These are phyloP conservation scores for Termitomyces sp. DNA, from an alignment of 768 basidiomycete genomes.

Conservation along the genomic window DNA sequence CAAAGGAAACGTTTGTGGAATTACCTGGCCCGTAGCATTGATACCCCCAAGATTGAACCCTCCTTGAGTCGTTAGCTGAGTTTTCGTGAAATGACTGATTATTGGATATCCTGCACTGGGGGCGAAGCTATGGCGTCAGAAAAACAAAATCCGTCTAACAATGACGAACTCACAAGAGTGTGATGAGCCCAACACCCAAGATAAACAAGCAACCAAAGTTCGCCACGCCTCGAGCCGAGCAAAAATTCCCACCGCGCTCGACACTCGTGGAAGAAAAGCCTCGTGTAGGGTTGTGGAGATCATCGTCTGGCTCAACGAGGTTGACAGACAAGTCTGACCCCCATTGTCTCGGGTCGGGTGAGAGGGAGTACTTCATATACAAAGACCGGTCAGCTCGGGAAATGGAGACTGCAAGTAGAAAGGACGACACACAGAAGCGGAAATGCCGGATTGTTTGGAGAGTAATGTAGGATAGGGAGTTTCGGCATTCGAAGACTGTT, in stretches of 20 bases:
- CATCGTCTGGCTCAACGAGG: slow-evolving; percentile 49
- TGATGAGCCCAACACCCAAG: slow-evolving; percentile 40
- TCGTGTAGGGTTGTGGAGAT: slow-evolving; percentile 52
- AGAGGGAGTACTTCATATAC: slow-evolving; percentile 41
- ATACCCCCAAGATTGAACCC: slow-evolving; percentile 44
- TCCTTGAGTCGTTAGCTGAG: slow-evolving; percentile 19
- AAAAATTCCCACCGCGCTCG: slow-evolving; percentile 25
- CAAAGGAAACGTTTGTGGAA: slow-evolving; percentile 13
- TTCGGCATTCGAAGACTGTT: slow-evolving; percentile 16
- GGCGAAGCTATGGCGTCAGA: not conserved
- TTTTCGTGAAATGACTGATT: slow-evolving; percentile 24
- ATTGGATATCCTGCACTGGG: slow-evolving; percentile 35
- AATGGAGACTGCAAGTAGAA: not conserved
- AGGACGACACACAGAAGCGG: slow-evolving; percentile 12
- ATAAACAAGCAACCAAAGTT: slow-evolving; percentile 60
- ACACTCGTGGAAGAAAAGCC: slow-evolving; percentile 19
- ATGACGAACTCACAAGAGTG: slow-evolving; percentile 53
- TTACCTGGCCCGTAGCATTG: slow-evolving; percentile 58
- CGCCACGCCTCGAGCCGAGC: slow-evolving; percentile 49
- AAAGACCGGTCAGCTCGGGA: slow-evolving; percentile 1
- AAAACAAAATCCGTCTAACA: not conserved
- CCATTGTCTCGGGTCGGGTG: slow-evolving; percentile 52
- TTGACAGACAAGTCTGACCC: slow-evolving; percentile 40
- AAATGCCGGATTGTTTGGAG: slow-evolving; percentile 11
- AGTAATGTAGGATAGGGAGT: slow-evolving; percentile 16